phyloP scores from a whole-genome alignment of 352 stramenopile species.

The Elongisporangium undulatum region DNA sequence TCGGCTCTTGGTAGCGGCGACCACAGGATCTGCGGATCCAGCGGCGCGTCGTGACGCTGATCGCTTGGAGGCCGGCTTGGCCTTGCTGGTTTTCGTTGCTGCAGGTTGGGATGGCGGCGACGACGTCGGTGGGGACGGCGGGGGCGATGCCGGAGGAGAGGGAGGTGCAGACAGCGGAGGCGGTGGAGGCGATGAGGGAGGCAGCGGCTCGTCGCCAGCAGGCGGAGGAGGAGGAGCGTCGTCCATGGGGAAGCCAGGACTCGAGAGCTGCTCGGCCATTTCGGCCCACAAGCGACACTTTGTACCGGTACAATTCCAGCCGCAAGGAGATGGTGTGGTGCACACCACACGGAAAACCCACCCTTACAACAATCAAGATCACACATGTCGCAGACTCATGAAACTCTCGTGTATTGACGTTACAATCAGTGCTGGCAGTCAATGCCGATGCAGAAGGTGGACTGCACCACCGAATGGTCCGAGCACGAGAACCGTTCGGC shows the following conservation, averaged over 20 bases:
- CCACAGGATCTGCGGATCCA: background rate
- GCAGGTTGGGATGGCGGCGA: background rate
- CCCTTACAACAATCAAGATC: too few species aligned
- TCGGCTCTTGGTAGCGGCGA: background rate
- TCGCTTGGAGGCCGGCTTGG: background rate
- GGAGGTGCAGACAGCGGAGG: background rate
- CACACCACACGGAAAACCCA: background rate
- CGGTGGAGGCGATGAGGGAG: background rate
- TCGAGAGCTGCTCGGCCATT: background rate
- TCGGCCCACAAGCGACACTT: background rate
- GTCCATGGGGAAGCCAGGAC: too few species aligned
- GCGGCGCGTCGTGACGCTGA: background rate
- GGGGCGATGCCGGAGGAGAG: background rate
- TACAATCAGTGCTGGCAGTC: conserved; percentile 22
- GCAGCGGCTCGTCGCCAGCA: background rate
- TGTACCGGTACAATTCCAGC: background rate
- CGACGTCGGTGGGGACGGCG: background rate
- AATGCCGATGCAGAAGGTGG: conserved; percentile 52
- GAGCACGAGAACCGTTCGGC: conserved; percentile 30
- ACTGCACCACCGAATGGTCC: conserved; percentile 58
- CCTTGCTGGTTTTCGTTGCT: background rate
- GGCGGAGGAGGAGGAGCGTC: too few species aligned
- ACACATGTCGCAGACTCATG: too few species aligned
- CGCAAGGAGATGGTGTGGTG: background rate
- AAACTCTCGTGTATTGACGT: background rate